Evolutionary conservation across 306 rosid species (phyloP), one percentile per base, ranked within the genome.

Genomic region (Casuarina equisetifolia): DNA sequence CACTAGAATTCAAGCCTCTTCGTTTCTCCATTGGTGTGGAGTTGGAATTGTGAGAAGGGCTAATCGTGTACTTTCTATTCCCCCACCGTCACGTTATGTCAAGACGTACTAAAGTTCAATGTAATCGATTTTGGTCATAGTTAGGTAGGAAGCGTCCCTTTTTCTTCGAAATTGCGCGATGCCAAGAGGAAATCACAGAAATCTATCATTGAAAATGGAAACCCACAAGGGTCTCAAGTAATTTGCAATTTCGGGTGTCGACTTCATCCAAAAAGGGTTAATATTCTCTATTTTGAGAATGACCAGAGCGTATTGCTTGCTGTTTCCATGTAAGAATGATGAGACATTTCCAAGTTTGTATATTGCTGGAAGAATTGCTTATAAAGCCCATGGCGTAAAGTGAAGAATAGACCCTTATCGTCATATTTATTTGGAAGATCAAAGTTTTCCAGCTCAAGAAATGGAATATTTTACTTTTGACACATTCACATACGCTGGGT

Each of bases 271-370:
- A 74, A 75, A 82, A 66, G 44, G 61, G 25, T 51, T 45, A 79
- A 71, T 67, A 12, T 38, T 69, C 78, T 72, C 49, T 76, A 54
- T 81, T 50, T 84, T 64, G 19, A 10, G 44, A 44, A 20, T 48
- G 25, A 61, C 57, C 43, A 44, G 25, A 45, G 73, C 19, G 32
- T 72, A 36, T 19, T 2, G 40, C 59, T 25, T 19, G 73, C 59
- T 82, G 79, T 85, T 76, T 83, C 82, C 85, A 80, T 78, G 79
- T 78, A 75, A 25, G 32, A 25, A 76, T 85, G 85, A 80, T 82
- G 76, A 39, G 85, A 83, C 91, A 75, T 87, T 85, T 78, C 76
- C 75, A 80, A 69, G 81, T 71, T 48, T 48, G 80, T 82, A 82
- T 72, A 87, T 77, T 80, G 67, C 74, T 76, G 75, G 73, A 59